Evolutionary conservation across 495 filamentous ascomycete genomes (phyloP), one percentile per base, ranked within the genome.

Genomic region (Letharia columbiana): DNA sequence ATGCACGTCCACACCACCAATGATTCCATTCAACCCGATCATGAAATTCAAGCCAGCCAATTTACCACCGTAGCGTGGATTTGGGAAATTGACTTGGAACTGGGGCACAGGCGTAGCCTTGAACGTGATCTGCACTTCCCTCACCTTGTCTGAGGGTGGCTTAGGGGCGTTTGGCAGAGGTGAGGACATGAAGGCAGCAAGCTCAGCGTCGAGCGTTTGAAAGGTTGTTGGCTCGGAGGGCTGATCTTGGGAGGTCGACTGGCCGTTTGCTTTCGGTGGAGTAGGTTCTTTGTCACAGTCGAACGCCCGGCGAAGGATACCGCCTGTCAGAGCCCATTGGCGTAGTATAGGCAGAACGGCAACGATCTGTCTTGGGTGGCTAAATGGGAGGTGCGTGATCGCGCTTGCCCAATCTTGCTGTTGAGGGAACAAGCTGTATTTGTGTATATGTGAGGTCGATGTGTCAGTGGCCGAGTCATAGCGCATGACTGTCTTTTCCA

Each of bases 351-450:
- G 91, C 35, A 97, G 79, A 62, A 96, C 85, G 49, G 83, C 83
- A 37, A 92, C 77, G 18, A 98, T 77, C 71, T 97, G 91, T 61
- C 87, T 84, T 3, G 94, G 94, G 72, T 98, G 94, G 2, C 86
- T 84, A 70, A 98, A 96, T 2, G 90, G 87, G 12, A 97, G 76
- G 31, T 89, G 83, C 47, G 82, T 82, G 35, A 98, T 73, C 3
- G 81, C 82, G 45, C 86, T 80, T 6, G 89, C 89, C 60, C 84
- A 87, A 20, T 89, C 86, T 4, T 84, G 80, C 66, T 90, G 88
- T 61, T 88, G 82, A 4, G 90, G 81, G 66, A 85, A 86, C 52
- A 98, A 84, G 0, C 81, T 86, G 73, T 91, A 91, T 59, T 70
- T 72, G 64, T 96, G 92, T 0, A 71, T 76, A 42, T 81, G 84